Evolutionary conservation across 2,329 filamentous ascomycete genomes (phyloP).

Genomic region (Xylaria sp.): DNA sequence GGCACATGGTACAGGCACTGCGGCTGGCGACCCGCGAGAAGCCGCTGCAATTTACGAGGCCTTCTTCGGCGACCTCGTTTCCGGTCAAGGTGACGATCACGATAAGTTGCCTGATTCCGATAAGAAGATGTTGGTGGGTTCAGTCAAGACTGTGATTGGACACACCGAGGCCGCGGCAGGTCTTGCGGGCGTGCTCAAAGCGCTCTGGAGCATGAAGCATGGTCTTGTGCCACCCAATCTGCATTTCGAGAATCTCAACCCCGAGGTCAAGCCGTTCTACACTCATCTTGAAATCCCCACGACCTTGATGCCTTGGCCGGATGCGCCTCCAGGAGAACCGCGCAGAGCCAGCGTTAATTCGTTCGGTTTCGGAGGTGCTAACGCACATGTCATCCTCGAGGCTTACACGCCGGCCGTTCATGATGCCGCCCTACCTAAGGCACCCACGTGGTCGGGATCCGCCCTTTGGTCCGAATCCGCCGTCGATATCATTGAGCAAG

Average conservation of each 20-base stretch:
- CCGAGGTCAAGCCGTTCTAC: constrained; percentile 53
- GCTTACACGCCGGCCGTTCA: constrained; percentile 52
- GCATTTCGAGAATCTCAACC: constrained; percentile 56
- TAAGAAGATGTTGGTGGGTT: constrained; percentile 54
- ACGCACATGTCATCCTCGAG: constrained; percentile 58
- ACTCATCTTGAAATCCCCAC: constrained; percentile 52
- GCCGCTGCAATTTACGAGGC: constrained; percentile 57
- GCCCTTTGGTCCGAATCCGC: background rate
- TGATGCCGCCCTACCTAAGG: constrained; percentile 18
- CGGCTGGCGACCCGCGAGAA: constrained; percentile 56
- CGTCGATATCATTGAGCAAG: constrained; percentile 5
- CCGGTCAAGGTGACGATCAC: constrained; percentile 6
- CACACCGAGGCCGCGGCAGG: constrained; percentile 64
- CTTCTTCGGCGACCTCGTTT: constrained; percentile 49
- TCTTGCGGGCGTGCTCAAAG: constrained; percentile 60
- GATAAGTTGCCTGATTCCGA: background rate
- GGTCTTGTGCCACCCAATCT: constrained; percentile 56
- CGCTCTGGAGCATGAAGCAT: constrained; percentile 55
- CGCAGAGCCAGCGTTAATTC: constrained; percentile 58
- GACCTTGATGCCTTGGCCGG: constrained; percentile 50
- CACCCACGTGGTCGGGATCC: constrained; percentile 9
- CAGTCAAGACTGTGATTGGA: constrained; percentile 59
- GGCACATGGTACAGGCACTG: constrained; percentile 57
- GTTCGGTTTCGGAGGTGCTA: constrained; percentile 59
- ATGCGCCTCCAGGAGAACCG: constrained; percentile 51